Conservation (phyloP, 2,329 filamentous ascomycete genomes). For the Trichoderma koningiopsis region DNA sequence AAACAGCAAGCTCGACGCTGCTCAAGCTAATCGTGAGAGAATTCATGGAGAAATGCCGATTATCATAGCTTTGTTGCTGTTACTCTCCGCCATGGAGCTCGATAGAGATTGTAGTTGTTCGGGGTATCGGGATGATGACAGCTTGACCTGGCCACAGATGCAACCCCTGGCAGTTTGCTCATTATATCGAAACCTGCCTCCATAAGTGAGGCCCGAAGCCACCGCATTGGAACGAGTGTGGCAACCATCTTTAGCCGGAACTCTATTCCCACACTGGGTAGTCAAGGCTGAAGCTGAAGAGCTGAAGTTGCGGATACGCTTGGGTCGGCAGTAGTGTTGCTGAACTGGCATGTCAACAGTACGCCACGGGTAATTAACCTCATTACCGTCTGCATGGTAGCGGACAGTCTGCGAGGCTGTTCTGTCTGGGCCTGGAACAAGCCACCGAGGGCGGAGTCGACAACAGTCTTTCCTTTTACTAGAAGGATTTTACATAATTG, state of each 20-base stretch:
- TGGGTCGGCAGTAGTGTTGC: too few species aligned
- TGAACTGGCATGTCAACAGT: background rate
- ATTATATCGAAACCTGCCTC: slow-evolving; percentile 3
- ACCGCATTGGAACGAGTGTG: background rate
- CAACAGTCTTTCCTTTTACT: background rate
- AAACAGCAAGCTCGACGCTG: background rate
- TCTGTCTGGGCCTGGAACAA: slow-evolving; percentile 12
- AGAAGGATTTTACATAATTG: background rate
- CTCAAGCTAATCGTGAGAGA: background rate
- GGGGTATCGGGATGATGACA: background rate
- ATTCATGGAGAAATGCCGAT: background rate
- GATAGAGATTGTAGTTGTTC: background rate
- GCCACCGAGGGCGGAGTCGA: background rate
- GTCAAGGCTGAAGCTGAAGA: slow-evolving; percentile 1
- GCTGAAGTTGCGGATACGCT: background rate
- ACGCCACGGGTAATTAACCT: background rate
- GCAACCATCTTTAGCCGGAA: background rate
- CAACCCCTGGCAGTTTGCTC: background rate
- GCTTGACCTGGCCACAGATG: background rate
- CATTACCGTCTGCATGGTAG: background rate
- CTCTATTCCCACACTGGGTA: slow-evolving; percentile 1
- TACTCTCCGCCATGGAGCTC: background rate
- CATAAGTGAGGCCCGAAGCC: background rate
- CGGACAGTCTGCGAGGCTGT: background rate
- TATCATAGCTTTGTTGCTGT: background rate